phyloP scores from a whole-genome alignment of 352 stramenopile species.

The Thalassiosira ordinaria region DNA sequence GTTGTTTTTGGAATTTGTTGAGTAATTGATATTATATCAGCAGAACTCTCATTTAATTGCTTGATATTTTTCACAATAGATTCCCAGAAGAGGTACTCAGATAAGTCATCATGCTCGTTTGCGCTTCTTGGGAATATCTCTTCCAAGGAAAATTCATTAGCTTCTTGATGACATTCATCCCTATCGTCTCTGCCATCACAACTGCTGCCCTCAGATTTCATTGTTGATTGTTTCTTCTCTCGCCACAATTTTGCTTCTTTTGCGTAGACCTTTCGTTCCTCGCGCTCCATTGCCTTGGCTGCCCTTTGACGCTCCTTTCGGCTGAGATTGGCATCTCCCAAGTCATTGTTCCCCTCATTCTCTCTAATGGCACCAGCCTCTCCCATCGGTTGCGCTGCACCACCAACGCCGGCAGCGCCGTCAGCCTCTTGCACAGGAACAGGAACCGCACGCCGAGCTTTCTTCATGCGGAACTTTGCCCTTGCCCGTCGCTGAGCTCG shows the following conservation, averaged over 20 bases:
- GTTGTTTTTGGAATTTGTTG: conserved; percentile 27
- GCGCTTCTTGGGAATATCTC: conserved; percentile 24
- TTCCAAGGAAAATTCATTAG: conserved; percentile 27
- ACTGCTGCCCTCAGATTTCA: not conserved
- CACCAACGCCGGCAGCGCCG: conserved; percentile 1
- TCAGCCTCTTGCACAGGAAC: conserved; percentile 4
- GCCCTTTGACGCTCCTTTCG: conserved; percentile 72
- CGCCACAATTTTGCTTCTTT: conserved; percentile 43
- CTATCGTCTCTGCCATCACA: not conserved
- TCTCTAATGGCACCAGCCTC: not conserved
- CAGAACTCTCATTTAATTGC: not conserved
- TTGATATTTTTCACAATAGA: conserved; percentile 28
- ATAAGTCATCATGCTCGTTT: conserved; percentile 35
- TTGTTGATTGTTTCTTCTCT: conserved; percentile 27
- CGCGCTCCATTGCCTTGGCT: conserved; percentile 67
- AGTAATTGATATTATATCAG: conserved; percentile 18
- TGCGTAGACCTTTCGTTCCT: conserved; percentile 67
- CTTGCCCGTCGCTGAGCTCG: conserved; percentile 66
- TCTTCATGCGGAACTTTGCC: conserved; percentile 70
- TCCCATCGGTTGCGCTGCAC: not conserved
- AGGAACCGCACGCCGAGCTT: conserved; percentile 43
- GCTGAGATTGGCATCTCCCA: conserved; percentile 28
- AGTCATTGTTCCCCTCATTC: conserved; percentile 8
- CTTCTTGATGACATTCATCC: conserved; percentile 1
- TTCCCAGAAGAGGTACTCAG: conserved; percentile 41